Conservation (phyloP, 129 eudicot species). For the Arctium minus region DNA sequence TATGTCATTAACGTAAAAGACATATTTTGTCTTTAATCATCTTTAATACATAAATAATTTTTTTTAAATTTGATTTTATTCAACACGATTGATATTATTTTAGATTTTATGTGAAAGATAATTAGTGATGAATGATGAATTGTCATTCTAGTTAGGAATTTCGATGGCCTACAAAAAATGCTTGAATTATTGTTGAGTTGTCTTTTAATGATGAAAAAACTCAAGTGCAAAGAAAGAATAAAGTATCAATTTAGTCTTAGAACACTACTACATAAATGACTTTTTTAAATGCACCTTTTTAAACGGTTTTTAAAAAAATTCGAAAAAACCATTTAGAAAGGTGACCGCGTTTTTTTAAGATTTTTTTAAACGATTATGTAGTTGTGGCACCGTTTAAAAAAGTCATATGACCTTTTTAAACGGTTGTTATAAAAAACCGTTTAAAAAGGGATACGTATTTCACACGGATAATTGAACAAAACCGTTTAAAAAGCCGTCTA, state of each 20-base stretch:
- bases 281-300: no score
- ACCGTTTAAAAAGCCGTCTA: no score
- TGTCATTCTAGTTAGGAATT: constrained; percentile 5
- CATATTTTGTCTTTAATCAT: background rate
- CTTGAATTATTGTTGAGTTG: constrained; percentile 28
- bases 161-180: constrained; percentile 27
- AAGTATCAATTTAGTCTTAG: constrained; percentile 31
- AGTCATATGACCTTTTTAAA: no score
- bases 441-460: no score
- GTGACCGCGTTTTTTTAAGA: no score
- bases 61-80: background rate
- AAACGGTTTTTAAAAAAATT: no score
- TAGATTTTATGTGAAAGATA: background rate
- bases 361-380: no score
- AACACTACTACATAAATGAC: no score
- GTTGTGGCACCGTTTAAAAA: no score
- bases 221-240: constrained; percentile 36
- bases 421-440: no score
- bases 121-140: constrained; percentile 8
- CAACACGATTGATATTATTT: background rate
- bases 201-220: constrained; percentile 37
- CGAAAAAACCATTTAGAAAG: no score
- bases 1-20: background rate
- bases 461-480: no score
- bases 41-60: background rate